These are phyloP conservation scores for Spinacia oleracea DNA, from an alignment of 179 eudicot species.

Conservation along the genomic window DNA sequence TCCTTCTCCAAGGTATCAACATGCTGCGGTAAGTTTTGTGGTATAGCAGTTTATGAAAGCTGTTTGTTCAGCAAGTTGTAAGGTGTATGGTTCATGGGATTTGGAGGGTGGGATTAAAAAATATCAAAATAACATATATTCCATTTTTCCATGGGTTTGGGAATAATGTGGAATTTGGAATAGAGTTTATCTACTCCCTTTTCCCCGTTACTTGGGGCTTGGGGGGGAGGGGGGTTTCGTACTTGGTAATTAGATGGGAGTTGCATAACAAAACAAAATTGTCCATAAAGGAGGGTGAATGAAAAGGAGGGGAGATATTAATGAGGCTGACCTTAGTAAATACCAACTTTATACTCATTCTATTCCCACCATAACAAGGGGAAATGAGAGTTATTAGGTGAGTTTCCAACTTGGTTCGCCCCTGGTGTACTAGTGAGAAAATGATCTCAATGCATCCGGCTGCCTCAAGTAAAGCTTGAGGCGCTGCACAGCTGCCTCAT, in stretches of 20 bases:
- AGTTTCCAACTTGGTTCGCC: background rate
- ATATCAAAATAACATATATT: background rate
- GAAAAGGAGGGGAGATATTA: background rate
- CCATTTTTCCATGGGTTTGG: background rate
- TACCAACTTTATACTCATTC: background rate
- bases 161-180: background rate
- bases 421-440: background rate
- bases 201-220: no score
- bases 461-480: background rate
- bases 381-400: background rate
- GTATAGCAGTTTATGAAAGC: background rate
- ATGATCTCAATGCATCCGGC: background rate
- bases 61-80: background rate
- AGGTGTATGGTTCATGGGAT: background rate
- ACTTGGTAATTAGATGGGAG: background rate
- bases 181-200: background rate
- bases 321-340: background rate
- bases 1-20: constrained; percentile 96
- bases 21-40: constrained; percentile 82
- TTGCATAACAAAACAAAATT: background rate
- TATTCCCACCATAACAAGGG: background rate
- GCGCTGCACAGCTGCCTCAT: background rate
- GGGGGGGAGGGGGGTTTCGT: background rate
- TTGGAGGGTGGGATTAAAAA: background rate
- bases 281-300: background rate